phyloP scores from a whole-genome alignment of 306 rosid species.

The Luffa acutangula region DNA sequence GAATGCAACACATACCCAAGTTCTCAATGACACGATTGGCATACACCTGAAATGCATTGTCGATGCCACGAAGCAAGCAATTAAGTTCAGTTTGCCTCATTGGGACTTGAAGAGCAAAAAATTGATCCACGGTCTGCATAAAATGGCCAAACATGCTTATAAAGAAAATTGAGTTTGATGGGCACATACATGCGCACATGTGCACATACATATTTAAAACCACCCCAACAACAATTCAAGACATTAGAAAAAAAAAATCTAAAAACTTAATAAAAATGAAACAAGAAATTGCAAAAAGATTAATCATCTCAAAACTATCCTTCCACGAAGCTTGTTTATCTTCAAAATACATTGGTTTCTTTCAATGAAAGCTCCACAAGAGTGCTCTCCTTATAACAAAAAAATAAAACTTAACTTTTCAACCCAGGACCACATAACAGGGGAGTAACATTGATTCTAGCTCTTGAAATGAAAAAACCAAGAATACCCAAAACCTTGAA shows the following conservation, averaged over 20 bases:
- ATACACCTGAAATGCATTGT: constrained; percentile 90
- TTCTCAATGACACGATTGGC: constrained; percentile 56
- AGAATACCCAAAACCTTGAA: neutral
- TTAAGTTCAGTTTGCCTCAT: constrained; percentile 85
- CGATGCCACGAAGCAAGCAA: constrained; percentile 86
- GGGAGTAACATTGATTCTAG: neutral
- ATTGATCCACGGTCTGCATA: constrained; percentile 92
- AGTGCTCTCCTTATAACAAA: neutral
- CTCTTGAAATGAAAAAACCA: neutral
- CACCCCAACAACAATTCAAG: neutral
- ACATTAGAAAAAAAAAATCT: neutral
- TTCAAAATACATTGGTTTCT: neutral
- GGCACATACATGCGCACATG: neutral
- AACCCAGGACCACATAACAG: neutral
- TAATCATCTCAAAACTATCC: neutral
- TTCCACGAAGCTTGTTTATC: neutral
- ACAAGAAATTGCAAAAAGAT: neutral
- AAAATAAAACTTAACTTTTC: neutral
- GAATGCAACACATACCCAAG: constrained; percentile 44
- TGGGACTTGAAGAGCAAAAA: constrained; percentile 88
- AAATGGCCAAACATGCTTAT: constrained; percentile 11
- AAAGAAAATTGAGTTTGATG: neutral
- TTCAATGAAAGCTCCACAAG: neutral
- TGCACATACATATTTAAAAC: neutral
- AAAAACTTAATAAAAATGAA: neutral